Evolutionary conservation across 768 basidiomycete genomes (phyloP).

Genomic region (Boletus fagicola): DNA sequence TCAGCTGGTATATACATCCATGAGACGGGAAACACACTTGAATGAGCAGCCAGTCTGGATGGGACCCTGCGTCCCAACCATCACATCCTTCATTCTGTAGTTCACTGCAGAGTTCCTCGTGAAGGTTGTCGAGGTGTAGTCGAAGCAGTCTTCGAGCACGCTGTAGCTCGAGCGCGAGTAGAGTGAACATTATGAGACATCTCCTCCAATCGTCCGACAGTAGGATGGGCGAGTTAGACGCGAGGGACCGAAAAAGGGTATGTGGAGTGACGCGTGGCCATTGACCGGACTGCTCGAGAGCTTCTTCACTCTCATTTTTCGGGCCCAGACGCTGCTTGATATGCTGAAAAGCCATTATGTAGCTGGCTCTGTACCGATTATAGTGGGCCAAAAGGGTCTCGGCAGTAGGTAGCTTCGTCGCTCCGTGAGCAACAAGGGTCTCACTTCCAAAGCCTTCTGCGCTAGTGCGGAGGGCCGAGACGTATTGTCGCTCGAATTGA

Average conservation of each 20-base stretch:
- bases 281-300: too few species aligned
- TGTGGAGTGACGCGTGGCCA: too few species aligned
- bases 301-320: too few species aligned
- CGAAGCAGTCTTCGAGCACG: neutral
- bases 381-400: slow-evolving; percentile 10
- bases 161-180: too few species aligned
- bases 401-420: neutral
- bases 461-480: slow-evolving; percentile 8
- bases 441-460: slow-evolving; percentile 12
- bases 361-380: too few species aligned
- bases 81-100: too few species aligned
- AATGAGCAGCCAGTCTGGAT: too few species aligned
- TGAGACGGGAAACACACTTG: too few species aligned
- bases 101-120: slow-evolving; percentile 32
- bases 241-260: slow-evolving; percentile 32
- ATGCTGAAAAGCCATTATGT: neutral
- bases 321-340: slow-evolving; percentile 18
- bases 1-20: too few species aligned
- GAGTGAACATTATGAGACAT: too few species aligned
- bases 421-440: neutral
- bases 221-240: slow-evolving; percentile 19
- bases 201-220: slow-evolving; percentile 34
- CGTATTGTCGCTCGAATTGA: too few species aligned
- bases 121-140: slow-evolving; percentile 18
- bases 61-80: too few species aligned